Conservation (phyloP, 495 filamentous ascomycete species). For the Parachaetomium inaequale region DNA sequence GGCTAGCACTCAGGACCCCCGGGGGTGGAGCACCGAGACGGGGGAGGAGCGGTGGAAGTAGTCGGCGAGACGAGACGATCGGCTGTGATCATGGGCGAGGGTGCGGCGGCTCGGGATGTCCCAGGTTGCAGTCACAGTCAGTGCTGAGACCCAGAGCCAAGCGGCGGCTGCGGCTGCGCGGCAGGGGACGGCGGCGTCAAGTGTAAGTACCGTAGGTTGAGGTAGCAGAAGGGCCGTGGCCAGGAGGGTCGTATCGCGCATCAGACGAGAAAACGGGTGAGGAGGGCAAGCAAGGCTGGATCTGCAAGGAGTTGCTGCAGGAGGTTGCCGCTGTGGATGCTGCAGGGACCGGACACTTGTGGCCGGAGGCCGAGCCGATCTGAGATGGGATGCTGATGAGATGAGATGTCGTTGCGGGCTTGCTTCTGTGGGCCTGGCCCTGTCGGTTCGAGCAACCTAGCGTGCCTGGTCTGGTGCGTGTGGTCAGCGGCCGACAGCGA, state of each 20-base stretch:
- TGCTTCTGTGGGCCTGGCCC: conserved; percentile 1
- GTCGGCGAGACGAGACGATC: conserved; percentile 25
- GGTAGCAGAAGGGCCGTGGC: background rate
- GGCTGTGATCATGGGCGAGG: conserved; percentile 22
- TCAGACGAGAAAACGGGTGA: conserved; percentile 6
- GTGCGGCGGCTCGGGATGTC: conserved; percentile 21
- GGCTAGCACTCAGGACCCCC: conserved; percentile 45
- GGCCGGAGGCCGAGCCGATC: conserved; percentile 14
- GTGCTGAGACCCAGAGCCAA: conserved; percentile 19
- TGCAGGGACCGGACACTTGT: conserved; percentile 8
- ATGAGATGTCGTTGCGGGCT: conserved; percentile 8
- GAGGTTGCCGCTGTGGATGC: conserved; percentile 18
- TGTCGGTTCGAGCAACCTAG: background rate
- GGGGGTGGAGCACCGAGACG: conserved; percentile 23
- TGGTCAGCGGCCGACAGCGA: background rate
- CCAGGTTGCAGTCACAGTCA: conserved; percentile 18
- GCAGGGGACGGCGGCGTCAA: conserved; percentile 15
- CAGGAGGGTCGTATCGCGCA: conserved; percentile 13
- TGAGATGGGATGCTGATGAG: conserved; percentile 12
- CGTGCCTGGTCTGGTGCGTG: background rate
- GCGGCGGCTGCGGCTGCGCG: conserved; percentile 16
- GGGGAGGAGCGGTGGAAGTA: conserved; percentile 15
- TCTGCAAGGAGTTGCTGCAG: conserved; percentile 19
- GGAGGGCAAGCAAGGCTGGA: conserved; percentile 1
- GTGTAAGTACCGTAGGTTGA: conserved; percentile 3